Evolutionary conservation across 2,329 filamentous ascomycete species (phyloP), one percentile per base, ranked within the genome.

Genomic region (Didymella exigua): DNA sequence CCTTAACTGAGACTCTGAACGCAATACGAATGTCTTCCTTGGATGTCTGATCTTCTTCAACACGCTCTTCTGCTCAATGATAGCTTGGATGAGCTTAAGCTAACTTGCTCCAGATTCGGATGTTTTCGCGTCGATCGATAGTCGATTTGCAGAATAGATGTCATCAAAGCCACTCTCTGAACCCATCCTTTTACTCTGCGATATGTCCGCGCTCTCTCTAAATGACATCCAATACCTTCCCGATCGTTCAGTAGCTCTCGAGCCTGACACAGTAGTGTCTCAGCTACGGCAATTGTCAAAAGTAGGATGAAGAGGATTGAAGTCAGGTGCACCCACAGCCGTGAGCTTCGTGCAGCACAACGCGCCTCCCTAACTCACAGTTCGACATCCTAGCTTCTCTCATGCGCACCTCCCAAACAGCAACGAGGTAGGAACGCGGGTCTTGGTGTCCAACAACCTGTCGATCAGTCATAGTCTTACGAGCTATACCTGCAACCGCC

Each of bases 11-110:
- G 48, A 21, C 48, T 38, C 48, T 56, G 54, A 56, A 50, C 54
- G 54, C 36, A 50, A 50, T 49, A 48, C 43, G 46, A 49, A 56
- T 51, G 48, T 49, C 49, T 57, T 57, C 54, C 54, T 57, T 57
- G 54, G 54, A 57, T 57, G 54, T 57, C 54, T 57, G 54, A 57
- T 57, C 13, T 51, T 7, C 2, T 10, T 42, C 9, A 23, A 16
- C 14, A 43, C 13, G 27, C 31, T 49, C 8, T 42, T 23, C 2
- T 29, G 24, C 27, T 38, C n/a, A n/a, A 11, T 16, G 18, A 29
- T 4, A 3, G 4, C 4, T 10, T 26, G 11, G 23, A 30, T 7
- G 36, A 30, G 34, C 46, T 31, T 14, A 18, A 11, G 46, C 52
- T 55, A n/a, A 55, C 30, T 40, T 21, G 16, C 7, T 38, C 33